Conservation (phyloP, 2,329 filamentous ascomycete genomes). For the Thelonectria rubi region DNA sequence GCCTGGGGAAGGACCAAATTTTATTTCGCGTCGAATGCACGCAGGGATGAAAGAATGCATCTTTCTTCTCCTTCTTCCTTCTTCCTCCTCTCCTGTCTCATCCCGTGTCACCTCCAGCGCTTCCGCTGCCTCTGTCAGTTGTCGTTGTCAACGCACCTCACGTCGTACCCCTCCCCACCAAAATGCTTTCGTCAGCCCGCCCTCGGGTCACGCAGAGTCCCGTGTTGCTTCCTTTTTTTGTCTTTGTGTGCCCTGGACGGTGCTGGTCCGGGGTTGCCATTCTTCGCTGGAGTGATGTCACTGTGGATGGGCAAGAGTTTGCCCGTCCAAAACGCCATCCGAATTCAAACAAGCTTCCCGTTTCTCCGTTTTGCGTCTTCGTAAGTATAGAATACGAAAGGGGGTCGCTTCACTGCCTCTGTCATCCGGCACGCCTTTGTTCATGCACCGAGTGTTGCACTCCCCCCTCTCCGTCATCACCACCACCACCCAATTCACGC, state of each 20-base stretch:
- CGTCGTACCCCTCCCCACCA: background rate
- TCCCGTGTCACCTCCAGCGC: background rate
- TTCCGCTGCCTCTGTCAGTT: background rate
- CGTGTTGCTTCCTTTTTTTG: background rate
- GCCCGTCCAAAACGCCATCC: background rate
- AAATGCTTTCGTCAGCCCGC: constrained; percentile 1
- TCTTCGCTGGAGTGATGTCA: constrained; percentile 16
- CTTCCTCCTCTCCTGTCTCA: background rate
- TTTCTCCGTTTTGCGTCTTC: constrained; percentile 5
- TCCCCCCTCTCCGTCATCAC: constrained; percentile 1
- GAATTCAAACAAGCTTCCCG: background rate
- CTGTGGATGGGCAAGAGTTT: constrained; percentile 3
- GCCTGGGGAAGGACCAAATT: background rate
- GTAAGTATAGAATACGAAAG: background rate
- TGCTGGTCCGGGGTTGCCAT: background rate
- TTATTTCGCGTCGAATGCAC: background rate
- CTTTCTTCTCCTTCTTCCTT: background rate
- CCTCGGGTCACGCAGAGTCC: background rate
- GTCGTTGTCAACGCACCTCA: background rate
- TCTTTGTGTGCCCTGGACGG: background rate
- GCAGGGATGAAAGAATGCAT: background rate
- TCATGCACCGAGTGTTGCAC: background rate
- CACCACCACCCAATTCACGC: constrained; percentile 15
- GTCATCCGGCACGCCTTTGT: background rate
- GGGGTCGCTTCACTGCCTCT: constrained; percentile 3